Evolutionary conservation across 108 stramenopile genomes (phyloP), one percentile per base, ranked within the genome.

Genomic region (Nitzschia sp.): DNA sequence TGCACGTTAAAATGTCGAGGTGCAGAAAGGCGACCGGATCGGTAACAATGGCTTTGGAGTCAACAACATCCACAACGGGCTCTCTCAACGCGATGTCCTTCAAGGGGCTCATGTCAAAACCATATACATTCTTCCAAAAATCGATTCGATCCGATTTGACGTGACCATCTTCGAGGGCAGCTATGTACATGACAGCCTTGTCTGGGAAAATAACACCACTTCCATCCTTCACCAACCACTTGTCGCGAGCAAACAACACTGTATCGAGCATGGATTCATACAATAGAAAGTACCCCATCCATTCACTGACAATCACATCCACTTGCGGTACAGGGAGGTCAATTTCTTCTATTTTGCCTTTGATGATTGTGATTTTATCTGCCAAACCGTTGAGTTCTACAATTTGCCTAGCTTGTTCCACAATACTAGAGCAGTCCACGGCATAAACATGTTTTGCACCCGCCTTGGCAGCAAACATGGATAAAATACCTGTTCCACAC

Each of bases 221-320:
- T 20, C 77, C 86, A 67, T 87, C 81, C 54, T 82, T 66, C 14
- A 80, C 82, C 41, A 95, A 73, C 88, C 85, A 94, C 57, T 91
- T 95, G 77, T 97, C 94, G 0, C 93, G 68, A 7, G 96, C 96
- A 74, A 70, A 93, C 42, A 98, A 71, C 1, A 98, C 96, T 9
- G 95, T 96, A 63, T 96, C 93, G 34, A 98, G 78, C 98, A 98
- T 98, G 52, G 90, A 92, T 78, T 98, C 98, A 76, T 99, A 98
- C 17, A 98, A 65, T 41, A 98, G 71, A 64, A 95, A 96, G 81
- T 98, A 98, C 38, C 98, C 98, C 95, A 99, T 99, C 97, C 97
- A 98, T 81, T 99, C 98, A 29, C 92, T 94, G 7, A 99, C 83
- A 55, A 99, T 97, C 29, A 98, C 88, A 77, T 99, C 98, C 17